Evolutionary conservation across 164 flowering plant genomes (phyloP).

Genomic region (Paratinospora sagittata): DNA sequence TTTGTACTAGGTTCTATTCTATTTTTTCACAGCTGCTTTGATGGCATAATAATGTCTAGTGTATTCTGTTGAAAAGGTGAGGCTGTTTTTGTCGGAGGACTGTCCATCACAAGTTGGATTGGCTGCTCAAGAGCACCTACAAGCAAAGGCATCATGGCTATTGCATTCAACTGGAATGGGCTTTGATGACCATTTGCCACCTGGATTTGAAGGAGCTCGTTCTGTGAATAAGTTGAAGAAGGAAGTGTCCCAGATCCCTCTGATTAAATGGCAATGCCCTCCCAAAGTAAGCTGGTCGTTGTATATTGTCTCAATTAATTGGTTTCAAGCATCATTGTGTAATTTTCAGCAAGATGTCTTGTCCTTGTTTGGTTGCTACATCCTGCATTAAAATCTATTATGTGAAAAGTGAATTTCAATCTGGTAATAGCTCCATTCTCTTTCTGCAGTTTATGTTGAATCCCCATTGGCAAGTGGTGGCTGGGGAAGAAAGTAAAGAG

Average conservation of each 20-base stretch:
- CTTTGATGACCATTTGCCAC: slow-evolving; percentile 67
- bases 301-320: not conserved
- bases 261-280: slow-evolving; percentile 67
- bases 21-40: not conserved
- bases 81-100: slow-evolving; percentile 77
- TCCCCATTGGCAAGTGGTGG: slow-evolving; percentile 68
- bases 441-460: slow-evolving; percentile 47
- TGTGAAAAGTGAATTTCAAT: not conserved
- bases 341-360: not conserved
- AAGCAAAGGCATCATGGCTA: slow-evolving; percentile 63
- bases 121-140: slow-evolving; percentile 80
- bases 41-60: not conserved
- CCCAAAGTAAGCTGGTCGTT: slow-evolving; percentile 42
- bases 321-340: not conserved
- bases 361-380: not conserved
- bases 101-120: slow-evolving; percentile 74
- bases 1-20: not conserved
- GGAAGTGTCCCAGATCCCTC: slow-evolving; percentile 49
- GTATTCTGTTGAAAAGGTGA: slow-evolving; percentile 40
- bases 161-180: slow-evolving; percentile 40
- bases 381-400: not conserved
- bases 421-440: slow-evolving; percentile 7
- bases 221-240: slow-evolving; percentile 31
- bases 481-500: slow-evolving; percentile 90
- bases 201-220: slow-evolving; percentile 76